Percentiles rank a stretch among this genome's conserved stretches.
Evolutionary conservation across 2,329 filamentous ascomycete genomes (phyloP).

Genomic region (Fusarium pseudonygamai): DNA sequence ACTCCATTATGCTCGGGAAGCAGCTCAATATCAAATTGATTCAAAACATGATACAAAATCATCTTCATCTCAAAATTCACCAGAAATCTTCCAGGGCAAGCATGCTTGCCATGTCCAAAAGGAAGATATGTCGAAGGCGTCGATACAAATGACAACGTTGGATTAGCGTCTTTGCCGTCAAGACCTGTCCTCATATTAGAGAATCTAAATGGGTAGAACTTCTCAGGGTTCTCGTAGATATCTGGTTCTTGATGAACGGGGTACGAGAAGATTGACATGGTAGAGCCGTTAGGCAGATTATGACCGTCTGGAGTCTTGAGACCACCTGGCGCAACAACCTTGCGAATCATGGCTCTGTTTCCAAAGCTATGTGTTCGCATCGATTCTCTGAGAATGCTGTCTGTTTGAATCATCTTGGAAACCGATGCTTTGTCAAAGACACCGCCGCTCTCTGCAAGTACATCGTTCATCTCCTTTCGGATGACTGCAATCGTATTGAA

Average conservation of each 20-base stretch:
- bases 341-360: slow-evolving; percentile 43
- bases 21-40: slow-evolving; percentile 31
- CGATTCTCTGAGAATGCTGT: slow-evolving; percentile 56
- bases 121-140: slow-evolving; percentile 40
- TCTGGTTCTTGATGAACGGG: slow-evolving; percentile 46
- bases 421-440: slow-evolving; percentile 50
- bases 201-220: slow-evolving; percentile 55
- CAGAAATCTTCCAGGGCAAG: slow-evolving; percentile 45
- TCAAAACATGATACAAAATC: slow-evolving; percentile 38
- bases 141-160: slow-evolving; percentile 15
- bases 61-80: slow-evolving; percentile 48
- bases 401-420: slow-evolving; percentile 50
- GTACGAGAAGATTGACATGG: slow-evolving; percentile 47
- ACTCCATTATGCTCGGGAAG: slow-evolving; percentile 33
- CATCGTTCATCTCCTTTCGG: slow-evolving; percentile 48
- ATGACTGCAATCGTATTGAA: slow-evolving; percentile 49
- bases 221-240: slow-evolving; percentile 46
- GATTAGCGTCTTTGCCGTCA: not conserved
- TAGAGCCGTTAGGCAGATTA: slow-evolving; percentile 44
- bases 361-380: slow-evolving; percentile 50
- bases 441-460: slow-evolving; percentile 39
- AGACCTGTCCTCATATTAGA: slow-evolving; percentile 44
- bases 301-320: slow-evolving; percentile 47
- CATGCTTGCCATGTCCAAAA: slow-evolving; percentile 50
- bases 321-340: slow-evolving; percentile 38